phyloP scores from a whole-genome alignment of 495 filamentous ascomycete species.

The Penicillium odoratum region DNA sequence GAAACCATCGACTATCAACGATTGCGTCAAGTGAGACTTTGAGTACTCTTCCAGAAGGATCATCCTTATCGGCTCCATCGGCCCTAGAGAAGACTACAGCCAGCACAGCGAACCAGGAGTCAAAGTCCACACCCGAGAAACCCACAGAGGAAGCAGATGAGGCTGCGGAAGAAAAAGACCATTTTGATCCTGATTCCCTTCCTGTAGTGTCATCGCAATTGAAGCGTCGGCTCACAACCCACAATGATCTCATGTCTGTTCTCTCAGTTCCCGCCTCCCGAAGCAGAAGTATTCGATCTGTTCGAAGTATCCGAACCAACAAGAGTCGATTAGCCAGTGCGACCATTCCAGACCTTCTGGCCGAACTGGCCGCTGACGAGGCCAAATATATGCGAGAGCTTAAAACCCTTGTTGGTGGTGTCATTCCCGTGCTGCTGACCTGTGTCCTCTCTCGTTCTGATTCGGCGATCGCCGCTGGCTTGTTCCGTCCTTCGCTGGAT shows the following conservation, averaged over 20 bases:
- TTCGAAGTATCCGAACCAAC: constrained; percentile 69
- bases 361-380: constrained; percentile 82
- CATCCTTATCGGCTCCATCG: constrained; percentile 14
- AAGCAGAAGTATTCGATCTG: constrained; percentile 66
- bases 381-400: constrained; percentile 89
- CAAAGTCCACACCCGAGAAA: constrained; percentile 2
- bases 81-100: neutral
- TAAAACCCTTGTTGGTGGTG: constrained; percentile 90
- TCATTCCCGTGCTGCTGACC: constrained; percentile 87
- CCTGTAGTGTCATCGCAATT: constrained; percentile 47
- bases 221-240: constrained; percentile 81
- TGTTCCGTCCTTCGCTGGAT: constrained; percentile 60
- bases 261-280: constrained; percentile 72
- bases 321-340: constrained; percentile 64
- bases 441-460: constrained; percentile 78
- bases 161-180: constrained; percentile 41
- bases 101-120: neutral
- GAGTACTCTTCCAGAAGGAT: constrained; percentile 45
- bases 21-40: constrained; percentile 66
- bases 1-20: constrained; percentile 69
- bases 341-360: constrained; percentile 71
- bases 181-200: constrained; percentile 45
- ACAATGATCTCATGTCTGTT: constrained; percentile 91
- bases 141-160: constrained; percentile 16
- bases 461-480: constrained; percentile 61